Conservation (phyloP, 371 early-diverging fungal genomes). For the Apophysomyces elegans region DNA sequence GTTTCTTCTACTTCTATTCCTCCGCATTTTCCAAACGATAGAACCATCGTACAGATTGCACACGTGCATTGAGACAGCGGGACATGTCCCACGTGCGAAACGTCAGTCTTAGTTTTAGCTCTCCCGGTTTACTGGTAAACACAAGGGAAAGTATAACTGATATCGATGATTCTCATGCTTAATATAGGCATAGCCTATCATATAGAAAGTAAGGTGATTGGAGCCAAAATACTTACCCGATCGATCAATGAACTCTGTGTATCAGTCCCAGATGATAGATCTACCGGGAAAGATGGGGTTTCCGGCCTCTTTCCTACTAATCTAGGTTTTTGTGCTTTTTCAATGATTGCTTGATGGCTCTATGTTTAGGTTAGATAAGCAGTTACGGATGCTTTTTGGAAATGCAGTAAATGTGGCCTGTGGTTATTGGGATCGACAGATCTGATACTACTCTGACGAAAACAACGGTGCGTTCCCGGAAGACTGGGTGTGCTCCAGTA, state of each 20-base stretch:
- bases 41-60: constrained; percentile 1
- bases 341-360: neutral
- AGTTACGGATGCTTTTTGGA: neutral
- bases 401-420: constrained; percentile 7
- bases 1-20: constrained; percentile 2
- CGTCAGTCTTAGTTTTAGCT: neutral
- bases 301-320: neutral
- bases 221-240: constrained; percentile 4
- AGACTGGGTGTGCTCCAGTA: neutral
- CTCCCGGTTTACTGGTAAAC: neutral
- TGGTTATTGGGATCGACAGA: constrained; percentile 8
- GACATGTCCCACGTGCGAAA: neutral
- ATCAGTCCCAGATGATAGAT: constrained; percentile 3
- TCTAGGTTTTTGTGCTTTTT: neutral
- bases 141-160: neutral
- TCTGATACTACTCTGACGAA: constrained; percentile 9
- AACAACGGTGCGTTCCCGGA: constrained; percentile 2
- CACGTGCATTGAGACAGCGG: constrained; percentile 3
- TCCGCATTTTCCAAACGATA: neutral
- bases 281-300: neutral
- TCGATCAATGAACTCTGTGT: constrained; percentile 2
- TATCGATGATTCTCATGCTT: neutral
- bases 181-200: neutral
- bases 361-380: neutral
- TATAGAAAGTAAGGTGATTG: neutral